Base-by-base conservation (phyloP, 2,329 filamentous ascomycete species). In the Xylaria sp. region DNA sequence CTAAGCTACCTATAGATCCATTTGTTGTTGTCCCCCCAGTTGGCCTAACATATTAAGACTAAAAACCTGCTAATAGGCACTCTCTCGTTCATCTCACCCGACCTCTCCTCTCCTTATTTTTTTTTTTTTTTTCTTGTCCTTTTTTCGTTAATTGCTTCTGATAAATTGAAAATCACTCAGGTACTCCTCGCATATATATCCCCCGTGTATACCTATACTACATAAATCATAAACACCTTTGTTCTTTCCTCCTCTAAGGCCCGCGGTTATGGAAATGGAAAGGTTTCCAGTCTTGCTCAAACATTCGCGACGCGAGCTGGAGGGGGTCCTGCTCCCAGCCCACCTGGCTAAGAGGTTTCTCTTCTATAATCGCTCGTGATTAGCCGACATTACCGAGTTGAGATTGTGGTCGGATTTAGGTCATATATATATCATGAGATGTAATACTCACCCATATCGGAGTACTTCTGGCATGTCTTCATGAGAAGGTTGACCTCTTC, bases 301-400 rank as follows among this genome's bases (percentile, higher is more conserved):
- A 84, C 78, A 86, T 82, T 62, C 84, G 83, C 8, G 81, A 79
- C 10, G 84, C 78, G 75, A 84, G 85, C 69, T 82, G 83, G 1
- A 82, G 73, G 2, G 82, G 74, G 6, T 83, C 79, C 21, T 84
- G 75, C 21, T 85, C 82, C 69, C 66, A 66, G 18, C 66, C 64
- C 61, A 47, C 48, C n/a, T 68, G 65, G 44, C 54, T 51, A 1
- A 35, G 59, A 18, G 53, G 25, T 5, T 66, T 29, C n/a, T 64
- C 54, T 47, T 61, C 68, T 66, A 13, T 25, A 35, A 63, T 25
- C 16, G 1, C 12, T 5, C 16, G 25, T 23, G 23, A 23, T 69
- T 63, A 69, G 63, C 42, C 18, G 3, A 10, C 37, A 2, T 12
- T 12, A 42, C 16, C 13, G 16, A 3, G 8, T 53, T 27, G 50